phyloP scores from a whole-genome alignment of 352 stramenopile species.

The Phytophthora foliorum region DNA sequence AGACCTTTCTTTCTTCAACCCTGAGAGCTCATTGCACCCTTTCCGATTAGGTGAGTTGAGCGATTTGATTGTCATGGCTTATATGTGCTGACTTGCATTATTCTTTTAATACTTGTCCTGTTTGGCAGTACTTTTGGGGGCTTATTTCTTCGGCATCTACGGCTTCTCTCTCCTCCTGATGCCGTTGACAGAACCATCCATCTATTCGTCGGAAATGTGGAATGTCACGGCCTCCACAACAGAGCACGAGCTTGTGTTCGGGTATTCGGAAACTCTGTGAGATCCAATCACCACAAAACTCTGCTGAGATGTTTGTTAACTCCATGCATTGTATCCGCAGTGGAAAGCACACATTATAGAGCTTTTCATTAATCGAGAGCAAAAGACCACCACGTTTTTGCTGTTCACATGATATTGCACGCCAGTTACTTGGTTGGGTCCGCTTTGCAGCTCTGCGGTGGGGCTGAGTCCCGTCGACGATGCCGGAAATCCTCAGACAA shows the following conservation, averaged over 20 bases:
- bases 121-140: conserved; percentile 70
- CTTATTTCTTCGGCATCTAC: conserved; percentile 89
- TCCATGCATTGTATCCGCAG: conserved; percentile 25
- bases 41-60: conserved; percentile 73
- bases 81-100: conserved; percentile 9
- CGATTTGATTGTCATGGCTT: not conserved
- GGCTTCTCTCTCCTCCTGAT: conserved; percentile 78
- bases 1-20: conserved; percentile 86
- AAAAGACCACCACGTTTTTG: conserved; percentile 30
- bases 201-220: conserved; percentile 87
- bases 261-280: conserved; percentile 54
- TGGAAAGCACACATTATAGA: conserved; percentile 42
- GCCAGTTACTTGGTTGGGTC: conserved; percentile 21
- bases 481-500: conserved; percentile 19
- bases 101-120: conserved; percentile 2
- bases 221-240: conserved; percentile 72
- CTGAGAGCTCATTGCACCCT: conserved; percentile 75
- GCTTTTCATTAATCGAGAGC: conserved; percentile 41
- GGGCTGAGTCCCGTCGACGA: conserved; percentile 22
- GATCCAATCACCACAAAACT: conserved; percentile 2
- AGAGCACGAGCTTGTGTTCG: conserved; percentile 54
- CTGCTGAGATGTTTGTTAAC: conserved; percentile 29
- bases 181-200: conserved; percentile 79
- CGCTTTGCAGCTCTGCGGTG: conserved; percentile 2
- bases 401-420: conserved; percentile 41